Evolutionary conservation across 2,329 filamentous ascomycete genomes (phyloP), one percentile per base, ranked within the genome.

Genomic region (Juglanconis sp.): DNA sequence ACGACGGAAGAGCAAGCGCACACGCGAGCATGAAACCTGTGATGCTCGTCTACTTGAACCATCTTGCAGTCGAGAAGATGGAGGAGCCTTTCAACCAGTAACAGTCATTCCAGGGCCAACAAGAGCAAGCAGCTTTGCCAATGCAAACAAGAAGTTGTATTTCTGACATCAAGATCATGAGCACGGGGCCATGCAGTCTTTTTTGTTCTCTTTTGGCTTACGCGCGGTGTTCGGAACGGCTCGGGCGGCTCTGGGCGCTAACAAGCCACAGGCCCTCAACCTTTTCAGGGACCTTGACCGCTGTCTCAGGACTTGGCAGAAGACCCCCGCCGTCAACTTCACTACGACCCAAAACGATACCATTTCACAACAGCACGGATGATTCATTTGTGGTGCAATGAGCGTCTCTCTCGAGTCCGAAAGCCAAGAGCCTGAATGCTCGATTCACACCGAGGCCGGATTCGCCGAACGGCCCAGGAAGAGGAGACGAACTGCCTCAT

Each of bases 401-500:
- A 59, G 56, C n/a, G 42, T 30, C 32, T 35, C 52, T 15, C 44
- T n/a, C 13, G 32, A 59, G 52, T 15, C 40, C 52, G 5, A 50
- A 5, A 32, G 32, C 24, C 31, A 60, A 10, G 60, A 60, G 40
- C 52, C 50, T 9, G 56, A 59, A 10, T 59, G 56, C 56, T 30
- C 47, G 15, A n/a, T 30, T 6, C 52, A 53, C 9, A 34, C 48
- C n/a, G 49, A 53, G 24, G 13, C 42, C 47, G 44, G 42, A 5
- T 56, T 57, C 31, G 40, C 32, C n/a, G 60, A 59, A 47, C 60
- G 42, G 13, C 17, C 53, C 40, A 36, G 48, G 5, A 63, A 63
- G 47, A 46, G 53, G 35, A 56, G 53, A 15, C 61, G 57, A 30
- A 60, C 53, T 11, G 50, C 54, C n/a, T 52, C 61, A 5, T 46